Percentiles rank a stretch among this genome's conserved stretches.
phyloP scores from a whole-genome alignment of 2,329 filamentous ascomycete genomes.

The Alternaria conjuncta region DNA sequence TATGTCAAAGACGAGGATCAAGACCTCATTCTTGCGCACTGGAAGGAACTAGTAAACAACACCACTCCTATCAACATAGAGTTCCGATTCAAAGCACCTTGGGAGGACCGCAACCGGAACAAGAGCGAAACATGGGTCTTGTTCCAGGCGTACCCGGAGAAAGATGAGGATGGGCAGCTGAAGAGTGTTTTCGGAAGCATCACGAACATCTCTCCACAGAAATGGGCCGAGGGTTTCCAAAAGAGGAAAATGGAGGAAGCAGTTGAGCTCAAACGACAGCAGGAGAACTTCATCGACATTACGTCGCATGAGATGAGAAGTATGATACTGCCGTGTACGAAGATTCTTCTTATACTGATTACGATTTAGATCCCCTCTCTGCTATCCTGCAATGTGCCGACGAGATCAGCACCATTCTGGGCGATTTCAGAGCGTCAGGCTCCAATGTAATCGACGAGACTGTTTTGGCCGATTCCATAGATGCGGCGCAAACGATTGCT shows the following conservation, averaged over 20 bases:
- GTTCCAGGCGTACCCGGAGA: slow-evolving; percentile 78
- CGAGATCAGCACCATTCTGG: slow-evolving; percentile 66
- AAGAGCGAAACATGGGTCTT: slow-evolving; percentile 75
- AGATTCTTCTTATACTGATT: not conserved
- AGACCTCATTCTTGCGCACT: slow-evolving; percentile 63
- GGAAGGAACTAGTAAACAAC: slow-evolving; percentile 67
- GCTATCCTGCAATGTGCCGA: slow-evolving; percentile 79
- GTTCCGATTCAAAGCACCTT: slow-evolving; percentile 75
- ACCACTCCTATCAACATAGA: slow-evolving; percentile 72
- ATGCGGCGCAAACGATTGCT: slow-evolving; percentile 78
- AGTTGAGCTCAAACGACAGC: slow-evolving; percentile 78
- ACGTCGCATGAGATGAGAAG: slow-evolving; percentile 77
- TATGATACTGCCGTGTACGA: not conserved
- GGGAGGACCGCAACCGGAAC: slow-evolving; percentile 62
- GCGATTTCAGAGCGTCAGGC: slow-evolving; percentile 54
- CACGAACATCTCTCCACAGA: slow-evolving; percentile 85
- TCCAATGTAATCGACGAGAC: slow-evolving; percentile 54
- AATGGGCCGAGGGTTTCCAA: slow-evolving; percentile 82
- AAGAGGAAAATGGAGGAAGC: slow-evolving; percentile 80
- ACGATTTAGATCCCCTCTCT: slow-evolving; percentile 64
- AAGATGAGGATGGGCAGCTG: slow-evolving; percentile 66
- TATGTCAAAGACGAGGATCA: slow-evolving; percentile 73
- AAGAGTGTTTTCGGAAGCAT: slow-evolving; percentile 82
- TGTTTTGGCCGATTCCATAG: slow-evolving; percentile 67
- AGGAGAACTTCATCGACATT: slow-evolving; percentile 84